Percentiles rank a stretch among this genome's conserved stretches.
Conservation (phyloP, 1,284 basidiomycete species). For the Rhodotorula sp. region DNA sequence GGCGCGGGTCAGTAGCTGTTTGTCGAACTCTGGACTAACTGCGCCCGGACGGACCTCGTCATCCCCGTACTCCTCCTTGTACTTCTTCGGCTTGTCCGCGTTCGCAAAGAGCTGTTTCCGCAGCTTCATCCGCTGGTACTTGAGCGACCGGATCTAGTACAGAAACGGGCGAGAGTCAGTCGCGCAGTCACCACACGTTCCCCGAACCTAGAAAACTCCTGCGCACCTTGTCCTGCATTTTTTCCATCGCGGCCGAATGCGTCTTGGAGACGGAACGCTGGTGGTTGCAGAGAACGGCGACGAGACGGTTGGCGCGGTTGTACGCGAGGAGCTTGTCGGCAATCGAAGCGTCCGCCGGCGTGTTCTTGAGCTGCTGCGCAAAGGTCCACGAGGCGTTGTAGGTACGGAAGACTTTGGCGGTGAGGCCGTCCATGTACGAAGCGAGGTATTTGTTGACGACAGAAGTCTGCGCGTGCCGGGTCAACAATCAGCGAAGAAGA, state of each 20-base stretch:
- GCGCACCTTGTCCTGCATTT: slow-evolving; percentile 79
- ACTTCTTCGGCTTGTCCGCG: slow-evolving; percentile 65
- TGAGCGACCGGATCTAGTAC: slow-evolving; percentile 61
- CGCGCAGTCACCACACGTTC: background rate
- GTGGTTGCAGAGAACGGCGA: slow-evolving; percentile 97
- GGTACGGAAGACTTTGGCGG: slow-evolving; percentile 98
- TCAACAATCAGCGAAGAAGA: background rate
- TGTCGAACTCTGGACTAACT: background rate
- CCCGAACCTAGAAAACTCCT: no score
- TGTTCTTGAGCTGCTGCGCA: slow-evolving; percentile 77
- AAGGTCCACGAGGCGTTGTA: slow-evolving; percentile 95
- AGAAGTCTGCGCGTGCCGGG: slow-evolving; percentile 60
- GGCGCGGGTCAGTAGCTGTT: background rate
- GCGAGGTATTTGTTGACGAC: slow-evolving; percentile 84
- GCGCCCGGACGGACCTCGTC: slow-evolving; percentile 6
- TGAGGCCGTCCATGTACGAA: slow-evolving; percentile 90
- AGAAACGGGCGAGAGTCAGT: background rate
- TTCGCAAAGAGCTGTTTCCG: slow-evolving; percentile 42
- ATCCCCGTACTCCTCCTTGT: slow-evolving; percentile 51
- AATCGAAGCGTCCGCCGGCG: slow-evolving; percentile 67
- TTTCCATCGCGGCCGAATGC: slow-evolving; percentile 86
- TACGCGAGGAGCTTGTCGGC: slow-evolving; percentile 93
- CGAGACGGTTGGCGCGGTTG: slow-evolving; percentile 90
- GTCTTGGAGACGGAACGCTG: slow-evolving; percentile 87
- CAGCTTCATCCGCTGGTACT: slow-evolving; percentile 76